Evolutionary conservation across 2,329 filamentous ascomycete species (phyloP).

Genomic region (Coniochaeta ligniaria): DNA sequence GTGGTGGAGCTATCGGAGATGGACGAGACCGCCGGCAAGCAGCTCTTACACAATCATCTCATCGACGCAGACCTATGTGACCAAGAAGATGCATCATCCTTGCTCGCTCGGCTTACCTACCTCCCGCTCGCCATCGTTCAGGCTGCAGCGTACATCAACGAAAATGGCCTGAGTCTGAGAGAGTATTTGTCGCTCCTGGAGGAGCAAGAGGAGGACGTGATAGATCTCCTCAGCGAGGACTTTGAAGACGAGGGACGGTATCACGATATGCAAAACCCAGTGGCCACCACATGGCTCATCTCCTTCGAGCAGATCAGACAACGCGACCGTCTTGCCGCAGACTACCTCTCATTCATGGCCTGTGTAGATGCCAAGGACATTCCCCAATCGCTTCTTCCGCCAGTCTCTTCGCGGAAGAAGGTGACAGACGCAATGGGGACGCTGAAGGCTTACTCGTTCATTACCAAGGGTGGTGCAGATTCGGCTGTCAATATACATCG

Average conservation of each 20-base stretch:
- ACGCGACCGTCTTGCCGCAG: conserved; percentile 20
- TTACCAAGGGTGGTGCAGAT: conserved; percentile 15
- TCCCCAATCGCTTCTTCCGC: conserved; percentile 22
- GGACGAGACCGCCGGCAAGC: conserved; percentile 15
- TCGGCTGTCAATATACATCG: conserved; percentile 23
- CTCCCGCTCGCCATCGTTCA: conserved; percentile 28
- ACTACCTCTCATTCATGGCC: conserved; percentile 26
- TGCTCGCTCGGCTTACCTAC: conserved; percentile 21
- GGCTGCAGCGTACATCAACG: conserved; percentile 27
- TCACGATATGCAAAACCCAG: conserved; percentile 14
- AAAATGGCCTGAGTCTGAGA: conserved; percentile 12
- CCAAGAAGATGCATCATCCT: conserved; percentile 6
- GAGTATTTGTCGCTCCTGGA: conserved; percentile 18
- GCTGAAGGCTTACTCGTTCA: conserved; percentile 20
- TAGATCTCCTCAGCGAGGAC: conserved; percentile 18
- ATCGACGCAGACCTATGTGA: conserved; percentile 10
- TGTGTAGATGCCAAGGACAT: conserved; percentile 22
- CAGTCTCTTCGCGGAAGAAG: conserved; percentile 9
- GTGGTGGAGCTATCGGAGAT: conserved; percentile 21
- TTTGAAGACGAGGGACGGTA: conserved; percentile 23
- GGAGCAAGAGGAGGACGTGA: conserved; percentile 11
- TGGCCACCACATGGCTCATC: conserved; percentile 26
- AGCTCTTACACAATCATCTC: conserved; percentile 18
- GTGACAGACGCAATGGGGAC: conserved; percentile 20
- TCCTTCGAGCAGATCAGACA: conserved; percentile 25